Evolutionary conservation across 2,329 filamentous ascomycete genomes (phyloP).

Genomic region (Aspergillus brunneoviolaceus): DNA sequence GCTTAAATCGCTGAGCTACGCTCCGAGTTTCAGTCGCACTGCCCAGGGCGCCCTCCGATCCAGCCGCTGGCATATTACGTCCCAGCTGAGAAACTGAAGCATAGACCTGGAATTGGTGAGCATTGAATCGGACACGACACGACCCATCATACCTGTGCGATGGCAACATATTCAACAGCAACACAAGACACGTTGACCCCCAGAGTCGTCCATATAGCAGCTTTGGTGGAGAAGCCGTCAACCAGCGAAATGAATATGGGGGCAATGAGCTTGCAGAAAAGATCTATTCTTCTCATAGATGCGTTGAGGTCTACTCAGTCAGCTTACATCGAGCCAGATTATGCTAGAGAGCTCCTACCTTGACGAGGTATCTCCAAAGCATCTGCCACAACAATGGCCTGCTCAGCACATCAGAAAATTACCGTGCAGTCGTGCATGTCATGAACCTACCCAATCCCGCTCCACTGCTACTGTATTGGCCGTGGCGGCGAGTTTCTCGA

Average conservation of each 20-base stretch:
- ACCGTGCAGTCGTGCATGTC: not conserved
- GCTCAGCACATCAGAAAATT: not conserved
- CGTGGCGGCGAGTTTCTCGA: slow-evolving; percentile 66
- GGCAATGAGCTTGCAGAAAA: slow-evolving; percentile 57
- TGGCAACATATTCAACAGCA: slow-evolving; percentile 42
- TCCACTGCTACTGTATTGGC: slow-evolving; percentile 69
- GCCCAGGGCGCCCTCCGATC: not conserved
- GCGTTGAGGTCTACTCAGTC: slow-evolving; percentile 46
- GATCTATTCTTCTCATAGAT: slow-evolving; percentile 57
- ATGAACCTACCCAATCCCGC: slow-evolving; percentile 60
- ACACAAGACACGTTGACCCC: slow-evolving; percentile 45
- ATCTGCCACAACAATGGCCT: slow-evolving; percentile 35
- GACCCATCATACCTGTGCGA: slow-evolving; percentile 32
- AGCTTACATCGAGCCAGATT: not conserved
- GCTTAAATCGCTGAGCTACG: slow-evolving; percentile 16
- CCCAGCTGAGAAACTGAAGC: slow-evolving; percentile 21
- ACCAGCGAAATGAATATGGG: slow-evolving; percentile 54
- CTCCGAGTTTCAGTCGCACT: not conserved
- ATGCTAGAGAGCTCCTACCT: slow-evolving; percentile 29
- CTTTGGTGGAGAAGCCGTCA: slow-evolving; percentile 43
- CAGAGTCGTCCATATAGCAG: slow-evolving; percentile 50
- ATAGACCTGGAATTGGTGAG: slow-evolving; percentile 17
- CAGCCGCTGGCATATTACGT: not conserved
- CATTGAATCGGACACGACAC: not conserved
- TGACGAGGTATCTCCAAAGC: slow-evolving; percentile 42